Evolutionary conservation across 495 filamentous ascomycete genomes (phyloP), one percentile per base, ranked within the genome.

Genomic region (Penicillium odoratum): DNA sequence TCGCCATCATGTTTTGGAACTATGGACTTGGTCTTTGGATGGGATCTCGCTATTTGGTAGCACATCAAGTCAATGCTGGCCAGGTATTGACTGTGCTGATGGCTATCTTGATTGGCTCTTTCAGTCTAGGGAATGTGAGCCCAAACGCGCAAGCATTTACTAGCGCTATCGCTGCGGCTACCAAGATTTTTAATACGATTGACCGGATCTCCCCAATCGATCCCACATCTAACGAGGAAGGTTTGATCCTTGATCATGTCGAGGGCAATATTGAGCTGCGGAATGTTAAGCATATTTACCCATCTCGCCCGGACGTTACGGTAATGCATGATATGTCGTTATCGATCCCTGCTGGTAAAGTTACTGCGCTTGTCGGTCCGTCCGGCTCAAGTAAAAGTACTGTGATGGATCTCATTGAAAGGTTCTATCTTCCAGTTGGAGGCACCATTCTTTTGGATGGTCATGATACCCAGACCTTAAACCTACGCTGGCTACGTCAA

Each of bases 21-120:
- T 97, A 97, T 62, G 90, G 88, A 34, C 83, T 98, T 36, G 88
- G 92, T 40, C 98, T 98, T 77, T 98, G 94, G 94, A 89, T 92
- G 79, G 94, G 94, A 8, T 92, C 88, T 55, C 80, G 84, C 43
- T 97, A 86, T 71, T 66, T 96, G 8, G 86, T 92, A 0, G 67
- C 79, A 8, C 85, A 85, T 2, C 80, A 86, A 15, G 78, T 88
- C 26, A 68, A 71, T 42, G 74, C 84, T 7, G 76, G 75, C 40
- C 65, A 78, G 57, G 63, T 78, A 58, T 67, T 97, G 40, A 98
- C 87, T 8, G 91, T 98, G 51, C 76, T 97, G 72, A 84, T 98
- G 80, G 81, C 90, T 28, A 87, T 95, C 59, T 86, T 98, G 71
- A 93, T 96, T 57, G 94, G 92, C 49, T 92, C 94, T 4, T 95